Base-by-base conservation (phyloP, 2,329 filamentous ascomycete species). In the Fusarium vanettenii region DNA sequence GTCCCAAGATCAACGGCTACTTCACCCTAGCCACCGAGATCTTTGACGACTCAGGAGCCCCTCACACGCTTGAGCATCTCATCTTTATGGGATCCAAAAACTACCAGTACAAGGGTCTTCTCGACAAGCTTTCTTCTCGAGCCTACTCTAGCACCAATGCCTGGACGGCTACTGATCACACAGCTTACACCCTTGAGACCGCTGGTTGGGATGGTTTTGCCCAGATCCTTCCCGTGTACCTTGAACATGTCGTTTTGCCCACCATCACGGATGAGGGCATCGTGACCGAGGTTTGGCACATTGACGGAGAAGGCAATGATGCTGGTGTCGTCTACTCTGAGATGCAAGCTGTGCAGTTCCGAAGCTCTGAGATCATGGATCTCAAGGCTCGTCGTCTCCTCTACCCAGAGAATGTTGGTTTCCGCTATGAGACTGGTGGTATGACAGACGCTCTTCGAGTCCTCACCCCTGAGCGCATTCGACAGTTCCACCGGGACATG, bases 281-380 rank as follows among this genome's bases (percentile, higher is more conserved):
- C 81, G 93, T 96, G 75, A 99, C 97, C 4, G 97, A 99, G 83
- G 97, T 99, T 2, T 95, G 98, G 85, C 97, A 99, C 81, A 90
- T 99, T 65, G 95, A 99, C 80, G 96, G 95, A 18, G 91, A 94
- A 76, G 97, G 97, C 66, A 93, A 98, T 73, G 97, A 99, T 88
- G 97, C 97, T 48, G 97, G 95, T 72, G 95, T 98, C 2, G 97
- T 99, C 10, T 99, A 99, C 84, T 98, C 96, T 0, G 97, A 99
- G 84, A 99, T 99, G 97, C 97, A 99, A 84, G 97, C 92, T 27
- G 92, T 98, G 3, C 94, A 98, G 81, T 97, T 97, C 80, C 92
- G 91, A 62, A 92, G 93, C 75, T 87, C 89, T 9, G 95, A 98
- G 81, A 90, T 98, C 68, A 98, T 98, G 90, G 94, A 98, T 74